Evolutionary conservation across 768 basidiomycete genomes (phyloP), one percentile per base, ranked within the genome.

Genomic region (Hortiboletus flavorubellus): DNA sequence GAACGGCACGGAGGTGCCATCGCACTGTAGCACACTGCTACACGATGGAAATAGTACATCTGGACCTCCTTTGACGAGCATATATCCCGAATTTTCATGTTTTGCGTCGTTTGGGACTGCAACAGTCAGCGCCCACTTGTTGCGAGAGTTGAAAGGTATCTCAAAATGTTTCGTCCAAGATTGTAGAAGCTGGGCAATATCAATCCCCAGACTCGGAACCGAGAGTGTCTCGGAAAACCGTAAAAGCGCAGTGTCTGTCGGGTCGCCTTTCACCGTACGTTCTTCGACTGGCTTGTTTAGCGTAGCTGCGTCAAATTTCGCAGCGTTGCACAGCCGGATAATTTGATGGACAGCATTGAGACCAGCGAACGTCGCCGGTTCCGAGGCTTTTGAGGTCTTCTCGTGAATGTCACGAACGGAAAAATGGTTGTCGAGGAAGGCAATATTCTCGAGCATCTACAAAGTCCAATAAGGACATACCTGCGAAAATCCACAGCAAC

Each of bases 31-130:
- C 46, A 73, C 72, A 8, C 33, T 55, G 8, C 66, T 71, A 58
- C 80, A 80, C 7, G 66, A 65, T 3, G 62, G 62, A 43, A 81
- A 74, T 16, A 82, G 69, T 3, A 81, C 70, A 52, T 86, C 84
- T 0, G 84, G 84, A 2, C 80, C 84, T 33, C 83, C 83, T 63
- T 85, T 84, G 66, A 78, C 72, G 51, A 81, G 67, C 51, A 84
- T 70, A 63, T 76, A 68, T 12, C 63, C 54, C 30, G 53, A n/a
- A 15, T 23, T 49, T 2, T 59, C 38, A 2, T 33, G 2, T 8
- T 59, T 51, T 56, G 57, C 55, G 5, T 46, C 51, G 35, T 56
- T 52, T 8, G 54, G 54, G 5, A 51, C 54, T 0, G 71, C 62
- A 48, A 80, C 66, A 41, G 76, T 79, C 49, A 83, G 63, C 70